These are phyloP conservation scores for Globisporangium irregulare DNA, from an alignment of 352 stramenopile species.

Conservation along the genomic window DNA sequence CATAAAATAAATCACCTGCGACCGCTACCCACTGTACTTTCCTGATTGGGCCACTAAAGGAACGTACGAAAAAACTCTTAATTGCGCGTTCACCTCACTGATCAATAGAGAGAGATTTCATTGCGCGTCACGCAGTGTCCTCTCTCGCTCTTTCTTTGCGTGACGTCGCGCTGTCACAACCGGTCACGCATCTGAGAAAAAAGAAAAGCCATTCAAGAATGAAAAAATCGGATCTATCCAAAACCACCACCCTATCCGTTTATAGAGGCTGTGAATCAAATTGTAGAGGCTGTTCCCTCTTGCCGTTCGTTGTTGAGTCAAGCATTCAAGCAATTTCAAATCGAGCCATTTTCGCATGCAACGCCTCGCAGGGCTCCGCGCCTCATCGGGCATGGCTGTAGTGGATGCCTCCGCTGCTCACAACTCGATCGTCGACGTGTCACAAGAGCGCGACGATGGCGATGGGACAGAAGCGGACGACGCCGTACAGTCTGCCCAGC, in stretches of 20 bases:
- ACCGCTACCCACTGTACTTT: too few relatives aligned
- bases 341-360: not conserved
- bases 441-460: not conserved
- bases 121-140: not conserved
- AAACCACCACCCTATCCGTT: too few relatives aligned
- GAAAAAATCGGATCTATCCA: not conserved
- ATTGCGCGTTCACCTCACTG: not conserved
- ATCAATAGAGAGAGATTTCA: not conserved
- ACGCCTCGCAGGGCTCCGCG: not conserved
- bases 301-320: not conserved
- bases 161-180: slow-evolving; percentile 6
- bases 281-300: not conserved
- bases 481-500: not conserved
- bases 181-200: slow-evolving; percentile 6
- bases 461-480: slow-evolving; percentile 6
- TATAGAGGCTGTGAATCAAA: not conserved
- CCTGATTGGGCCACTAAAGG: too few relatives aligned
- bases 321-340: not conserved
- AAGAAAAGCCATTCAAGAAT: slow-evolving; percentile 3
- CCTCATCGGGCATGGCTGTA: not conserved
- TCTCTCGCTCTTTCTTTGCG: too few relatives aligned
- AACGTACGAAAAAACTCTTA: too few relatives aligned
- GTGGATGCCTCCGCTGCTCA: not conserved
- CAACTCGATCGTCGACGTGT: not conserved
- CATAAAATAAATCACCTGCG: not conserved